These are phyloP conservation scores for Malbranchea cinnamomea DNA, from an alignment of 2,329 filamentous ascomycete genomes.

Conservation along the genomic window DNA sequence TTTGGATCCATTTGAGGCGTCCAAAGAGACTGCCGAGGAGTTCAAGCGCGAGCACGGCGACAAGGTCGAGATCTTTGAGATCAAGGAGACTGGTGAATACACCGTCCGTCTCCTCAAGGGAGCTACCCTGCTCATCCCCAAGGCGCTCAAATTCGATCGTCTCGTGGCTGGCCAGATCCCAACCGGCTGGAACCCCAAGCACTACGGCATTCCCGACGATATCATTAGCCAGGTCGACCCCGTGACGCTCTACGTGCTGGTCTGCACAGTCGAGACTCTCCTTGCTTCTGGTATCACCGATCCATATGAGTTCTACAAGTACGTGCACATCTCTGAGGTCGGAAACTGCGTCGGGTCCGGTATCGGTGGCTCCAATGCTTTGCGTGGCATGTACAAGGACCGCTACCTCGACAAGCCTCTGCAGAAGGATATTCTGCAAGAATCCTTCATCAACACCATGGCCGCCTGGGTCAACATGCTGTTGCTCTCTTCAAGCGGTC, in stretches of 20 bases:
- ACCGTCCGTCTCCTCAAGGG: constrained; percentile 92
- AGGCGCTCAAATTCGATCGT: constrained; percentile 91
- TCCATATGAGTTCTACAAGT: constrained; percentile 99
- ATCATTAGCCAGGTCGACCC: constrained; percentile 97
- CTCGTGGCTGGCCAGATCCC: constrained; percentile 95
- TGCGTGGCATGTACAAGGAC: constrained; percentile 97
- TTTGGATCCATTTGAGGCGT: constrained; percentile 89
- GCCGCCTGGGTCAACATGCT: constrained; percentile 99
- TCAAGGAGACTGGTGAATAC: constrained; percentile 84
- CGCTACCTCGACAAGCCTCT: constrained; percentile 92
- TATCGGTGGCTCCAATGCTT: constrained; percentile 85
- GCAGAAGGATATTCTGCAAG: constrained; percentile 97
- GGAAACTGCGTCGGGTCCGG: constrained; percentile 97
- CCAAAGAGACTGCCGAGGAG: constrained; percentile 92
- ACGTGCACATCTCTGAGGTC: constrained; percentile 93
- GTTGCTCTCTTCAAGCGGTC: constrained; percentile 86
- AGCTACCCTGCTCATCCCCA: constrained; percentile 85
- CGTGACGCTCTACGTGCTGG: constrained; percentile 86
- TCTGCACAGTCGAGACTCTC: constrained; percentile 82
- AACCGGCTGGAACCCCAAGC: constrained; percentile 92
- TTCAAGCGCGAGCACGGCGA: constrained; percentile 96
- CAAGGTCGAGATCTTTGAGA: constrained; percentile 94
- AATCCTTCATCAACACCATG: constrained; percentile 99
- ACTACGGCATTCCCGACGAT: constrained; percentile 91
- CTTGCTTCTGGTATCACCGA: constrained; percentile 92